Base-by-base conservation (phyloP, 1,139 yeast genomes). In the Entelexis paramagnoliae region DNA sequence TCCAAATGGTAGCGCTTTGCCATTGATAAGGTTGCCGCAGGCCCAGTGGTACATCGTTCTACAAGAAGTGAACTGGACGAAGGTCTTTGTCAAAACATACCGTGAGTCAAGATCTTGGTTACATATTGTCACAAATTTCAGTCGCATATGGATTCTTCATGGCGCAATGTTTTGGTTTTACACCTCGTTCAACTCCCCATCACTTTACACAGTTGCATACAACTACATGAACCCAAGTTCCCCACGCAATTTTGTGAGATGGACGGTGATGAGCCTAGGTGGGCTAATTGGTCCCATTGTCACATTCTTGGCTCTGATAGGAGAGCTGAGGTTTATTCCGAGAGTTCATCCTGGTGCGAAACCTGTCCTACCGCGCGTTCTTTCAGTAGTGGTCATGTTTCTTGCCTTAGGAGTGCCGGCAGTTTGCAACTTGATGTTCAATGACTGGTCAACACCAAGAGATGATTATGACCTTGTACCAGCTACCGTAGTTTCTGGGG, bases 71-170 rank as follows among this genome's bases (percentile, higher is more conserved):
- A 65, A 73, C 7, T 87, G 95, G 95, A 62, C 71, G 1, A 72
- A 71, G 29, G 78, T 76, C 0, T 82, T 86, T 59, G 74, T 74
- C 59, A 87, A 87, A 63, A 85, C 95, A 0, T 87, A 79, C 63
- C 70, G 69, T 46, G 96, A 87, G 62, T 74, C 74, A 45, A 72
- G 96, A 61, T 75, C 87, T 2, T 86, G 94, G 94, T 66, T 80
- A 58, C 95, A 86, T 66, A 69, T 81, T 46, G 68, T 82, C 1
- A 80, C 87, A 3, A 85, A 86, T 63, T 86, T 85, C 65, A 83
- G 81, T 64, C 70, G 95, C 54, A 79, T 86, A 33, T 86, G 95
- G 95, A 79, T 84, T 36, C 79, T 86, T 48, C 95, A 87, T 63
- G 66, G 81, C 7, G 73, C 86, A 0, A 73, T 82, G 52, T 87